Percentiles rank a stretch among this genome's conserved stretches.
Evolutionary conservation across 1,284 basidiomycete species (phyloP).

Genomic region (Sporisorium exsertum): DNA sequence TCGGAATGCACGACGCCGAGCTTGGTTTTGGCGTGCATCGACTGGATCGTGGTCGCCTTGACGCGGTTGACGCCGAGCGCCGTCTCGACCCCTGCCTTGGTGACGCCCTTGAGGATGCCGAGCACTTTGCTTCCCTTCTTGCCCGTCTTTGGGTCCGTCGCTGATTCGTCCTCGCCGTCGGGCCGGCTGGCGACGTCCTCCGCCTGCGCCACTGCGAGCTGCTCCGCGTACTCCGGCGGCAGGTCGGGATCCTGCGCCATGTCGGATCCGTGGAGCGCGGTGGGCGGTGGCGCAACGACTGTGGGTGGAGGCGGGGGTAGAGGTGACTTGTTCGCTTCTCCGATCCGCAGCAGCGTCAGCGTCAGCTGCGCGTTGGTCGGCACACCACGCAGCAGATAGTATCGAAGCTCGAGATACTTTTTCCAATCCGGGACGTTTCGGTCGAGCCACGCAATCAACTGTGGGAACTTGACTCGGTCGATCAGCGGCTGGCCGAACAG

Average conservation of each 20-base stretch:
- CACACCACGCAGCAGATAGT: constrained; percentile 72
- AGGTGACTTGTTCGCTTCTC: constrained; percentile 71
- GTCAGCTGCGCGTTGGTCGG: constrained; percentile 76
- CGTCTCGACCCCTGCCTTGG: constrained; percentile 59
- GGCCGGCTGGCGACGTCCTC: constrained; percentile 47
- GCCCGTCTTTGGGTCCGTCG: constrained; percentile 38
- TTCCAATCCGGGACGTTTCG: constrained; percentile 73
- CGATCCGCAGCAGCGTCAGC: constrained; percentile 73
- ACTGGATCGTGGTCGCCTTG: constrained; percentile 63
- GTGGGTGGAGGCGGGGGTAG: constrained; percentile 72
- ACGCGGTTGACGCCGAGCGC: constrained; percentile 67
- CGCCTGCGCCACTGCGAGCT: constrained; percentile 50
- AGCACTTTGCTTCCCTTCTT: constrained; percentile 58
- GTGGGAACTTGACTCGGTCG: constrained; percentile 63
- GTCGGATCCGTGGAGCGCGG: constrained; percentile 30
- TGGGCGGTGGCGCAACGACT: constrained; percentile 51
- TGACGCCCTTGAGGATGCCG: constrained; percentile 60
- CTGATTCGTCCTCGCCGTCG: constrained; percentile 44
- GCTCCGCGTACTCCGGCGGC: constrained; percentile 58
- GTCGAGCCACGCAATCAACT: constrained; percentile 70
- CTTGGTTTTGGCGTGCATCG: constrained; percentile 59
- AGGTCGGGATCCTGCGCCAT: constrained; percentile 52
- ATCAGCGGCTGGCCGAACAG: constrained; percentile 74
- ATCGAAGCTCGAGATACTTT: constrained; percentile 57
- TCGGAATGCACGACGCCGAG: constrained; percentile 63